Percentiles rank a stretch among this genome's conserved stretches.
Evolutionary conservation across 495 filamentous ascomycete genomes (phyloP).

Genomic region (Endocarpon pusillum): DNA sequence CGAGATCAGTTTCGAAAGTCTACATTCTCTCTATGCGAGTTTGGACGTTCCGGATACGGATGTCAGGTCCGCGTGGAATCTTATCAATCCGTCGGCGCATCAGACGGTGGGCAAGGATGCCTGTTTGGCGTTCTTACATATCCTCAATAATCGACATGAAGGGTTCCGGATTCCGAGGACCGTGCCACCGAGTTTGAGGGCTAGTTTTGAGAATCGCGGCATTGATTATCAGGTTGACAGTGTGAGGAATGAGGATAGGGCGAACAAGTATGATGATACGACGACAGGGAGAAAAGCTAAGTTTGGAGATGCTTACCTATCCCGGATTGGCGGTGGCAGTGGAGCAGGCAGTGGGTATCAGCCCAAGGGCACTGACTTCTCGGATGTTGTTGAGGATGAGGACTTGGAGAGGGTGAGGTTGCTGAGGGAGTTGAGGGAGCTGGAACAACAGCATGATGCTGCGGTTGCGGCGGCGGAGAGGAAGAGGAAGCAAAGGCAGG

Average conservation of each 20-base stretch:
- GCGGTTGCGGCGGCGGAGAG: conserved; percentile 50
- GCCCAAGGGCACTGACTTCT: conserved; percentile 66
- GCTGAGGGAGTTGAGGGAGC: conserved; percentile 73
- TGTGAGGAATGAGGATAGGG: conserved; percentile 48
- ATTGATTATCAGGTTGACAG: conserved; percentile 90
- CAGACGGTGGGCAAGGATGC: conserved; percentile 84
- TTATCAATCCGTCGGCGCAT: conserved; percentile 74
- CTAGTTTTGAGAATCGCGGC: conserved; percentile 80
- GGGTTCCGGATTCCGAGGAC: conserved; percentile 84
- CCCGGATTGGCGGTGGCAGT: conserved; percentile 69
- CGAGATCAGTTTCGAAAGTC: conserved; percentile 62
- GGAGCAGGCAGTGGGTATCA: conserved; percentile 46
- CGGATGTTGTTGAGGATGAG: conserved; percentile 51
- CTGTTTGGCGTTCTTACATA: conserved; percentile 83
- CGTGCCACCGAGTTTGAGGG: conserved; percentile 79
- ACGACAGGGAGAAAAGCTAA: conserved; percentile 76
- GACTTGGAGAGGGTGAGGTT: conserved; percentile 96
- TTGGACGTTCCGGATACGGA: conserved; percentile 95
- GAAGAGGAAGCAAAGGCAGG: conserved; percentile 30
- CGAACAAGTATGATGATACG: conserved; percentile 53
- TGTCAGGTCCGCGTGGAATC: conserved; percentile 84
- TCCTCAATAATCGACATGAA: conserved; percentile 86
- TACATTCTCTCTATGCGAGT: conserved; percentile 71
- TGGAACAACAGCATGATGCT: conserved; percentile 67
- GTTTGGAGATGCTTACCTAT: conserved; percentile 93